Conservation (phyloP, 495 filamentous ascomycete species). For the Patellaria atrata region DNA sequence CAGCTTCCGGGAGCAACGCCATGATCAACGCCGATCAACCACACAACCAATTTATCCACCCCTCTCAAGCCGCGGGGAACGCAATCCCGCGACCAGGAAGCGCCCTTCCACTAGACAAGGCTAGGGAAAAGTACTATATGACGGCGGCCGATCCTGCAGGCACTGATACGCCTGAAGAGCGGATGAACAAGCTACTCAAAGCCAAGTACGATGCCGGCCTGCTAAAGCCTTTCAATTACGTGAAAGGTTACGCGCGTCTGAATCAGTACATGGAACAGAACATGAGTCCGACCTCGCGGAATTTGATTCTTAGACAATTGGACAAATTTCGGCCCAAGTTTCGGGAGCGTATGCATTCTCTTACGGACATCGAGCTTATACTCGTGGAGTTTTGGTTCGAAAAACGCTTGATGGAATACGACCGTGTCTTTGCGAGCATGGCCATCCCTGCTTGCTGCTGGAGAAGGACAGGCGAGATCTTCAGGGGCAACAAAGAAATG, state of each 20-base stretch:
- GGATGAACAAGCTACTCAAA: slow-evolving; percentile 86
- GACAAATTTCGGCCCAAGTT: slow-evolving; percentile 92
- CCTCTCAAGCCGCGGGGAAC: slow-evolving; percentile 28
- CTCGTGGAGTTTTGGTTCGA: slow-evolving; percentile 99
- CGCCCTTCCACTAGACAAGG: slow-evolving; percentile 57
- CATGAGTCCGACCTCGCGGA: slow-evolving; percentile 59
- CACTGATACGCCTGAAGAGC: slow-evolving; percentile 78
- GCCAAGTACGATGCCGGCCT: slow-evolving; percentile 93
- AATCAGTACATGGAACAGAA: slow-evolving; percentile 82
- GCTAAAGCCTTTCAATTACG: slow-evolving; percentile 93
- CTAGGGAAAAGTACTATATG: slow-evolving; percentile 84
- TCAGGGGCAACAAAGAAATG: slow-evolving; percentile 97
- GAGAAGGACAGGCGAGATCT: slow-evolving; percentile 93
- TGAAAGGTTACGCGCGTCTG: slow-evolving; percentile 83
- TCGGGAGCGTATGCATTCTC: slow-evolving; percentile 76
- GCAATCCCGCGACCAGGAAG: slow-evolving; percentile 45
- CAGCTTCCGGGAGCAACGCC: slow-evolving; percentile 13
- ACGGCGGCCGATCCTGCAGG: slow-evolving; percentile 90
- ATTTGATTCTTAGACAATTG: slow-evolving; percentile 79
- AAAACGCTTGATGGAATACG: slow-evolving; percentile 84
- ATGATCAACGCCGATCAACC: slow-evolving; percentile 10
- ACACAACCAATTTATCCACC: slow-evolving; percentile 15
- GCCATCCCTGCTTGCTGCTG: slow-evolving; percentile 96
- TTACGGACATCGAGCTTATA: slow-evolving; percentile 86
- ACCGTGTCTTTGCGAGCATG: slow-evolving; percentile 98